Evolutionary conservation across 2,329 filamentous ascomycete genomes (phyloP).

Genomic region (Clarireedia paspali): DNA sequence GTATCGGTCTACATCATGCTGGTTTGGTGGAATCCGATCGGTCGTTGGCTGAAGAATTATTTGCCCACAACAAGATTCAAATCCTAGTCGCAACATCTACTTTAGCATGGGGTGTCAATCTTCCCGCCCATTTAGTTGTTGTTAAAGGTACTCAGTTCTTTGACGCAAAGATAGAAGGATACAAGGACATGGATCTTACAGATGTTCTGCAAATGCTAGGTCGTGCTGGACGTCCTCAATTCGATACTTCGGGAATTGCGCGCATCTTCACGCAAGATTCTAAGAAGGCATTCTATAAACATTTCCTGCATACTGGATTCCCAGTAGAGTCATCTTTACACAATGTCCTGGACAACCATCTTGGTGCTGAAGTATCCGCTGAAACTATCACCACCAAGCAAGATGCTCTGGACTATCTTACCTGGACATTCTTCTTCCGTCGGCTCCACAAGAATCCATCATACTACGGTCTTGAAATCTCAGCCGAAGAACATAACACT

Average conservation of each 20-base stretch:
- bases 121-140: slow-evolving; percentile 92
- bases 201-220: slow-evolving; percentile 98
- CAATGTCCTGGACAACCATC: slow-evolving; percentile 93
- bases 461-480: slow-evolving; percentile 93
- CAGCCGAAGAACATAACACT: slow-evolving; percentile 84
- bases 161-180: slow-evolving; percentile 94
- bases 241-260: slow-evolving; percentile 91
- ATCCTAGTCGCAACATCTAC: slow-evolving; percentile 85
- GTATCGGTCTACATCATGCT: slow-evolving; percentile 94
- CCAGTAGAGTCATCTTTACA: slow-evolving; percentile 95
- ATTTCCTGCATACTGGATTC: slow-evolving; percentile 96
- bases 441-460: slow-evolving; percentile 96
- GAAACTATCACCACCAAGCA: slow-evolving; percentile 92
- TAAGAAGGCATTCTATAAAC: slow-evolving; percentile 99
- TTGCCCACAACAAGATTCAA: slow-evolving; percentile 96
- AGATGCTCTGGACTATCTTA: slow-evolving; percentile 93
- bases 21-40: slow-evolving; percentile 93
- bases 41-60: slow-evolving; percentile 85
- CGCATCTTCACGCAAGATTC: slow-evolving; percentile 95
- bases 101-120: slow-evolving; percentile 94
- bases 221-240: slow-evolving; percentile 89
- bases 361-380: slow-evolving; percentile 88
- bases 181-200: slow-evolving; percentile 97
- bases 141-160: slow-evolving; percentile 98
- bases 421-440: slow-evolving; percentile 99